Conservation (phyloP, 495 filamentous ascomycete genomes). For the Parathielavia appendiculata region DNA sequence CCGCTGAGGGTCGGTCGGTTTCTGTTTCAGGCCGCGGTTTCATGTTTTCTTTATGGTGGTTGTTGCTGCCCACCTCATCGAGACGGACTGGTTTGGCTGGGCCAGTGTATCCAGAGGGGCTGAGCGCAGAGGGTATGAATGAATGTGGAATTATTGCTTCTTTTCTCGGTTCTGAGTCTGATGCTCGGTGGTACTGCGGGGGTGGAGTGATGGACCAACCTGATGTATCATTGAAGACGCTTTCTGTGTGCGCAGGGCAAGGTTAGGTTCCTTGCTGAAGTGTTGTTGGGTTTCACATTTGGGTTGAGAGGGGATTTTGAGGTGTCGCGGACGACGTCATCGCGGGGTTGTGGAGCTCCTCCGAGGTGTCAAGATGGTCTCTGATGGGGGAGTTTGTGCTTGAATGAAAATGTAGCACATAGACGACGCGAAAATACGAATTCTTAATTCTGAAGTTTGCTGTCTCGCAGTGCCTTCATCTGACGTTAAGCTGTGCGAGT, state of each 20-base stretch:
- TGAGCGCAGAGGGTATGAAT: too few relatives aligned
- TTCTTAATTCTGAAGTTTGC: too few relatives aligned
- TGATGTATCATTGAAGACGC: too few relatives aligned
- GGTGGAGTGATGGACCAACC: too few relatives aligned
- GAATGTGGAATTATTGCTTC: too few relatives aligned
- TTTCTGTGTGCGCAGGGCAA: too few relatives aligned
- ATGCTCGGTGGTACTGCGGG: background rate
- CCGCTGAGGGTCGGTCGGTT: background rate
- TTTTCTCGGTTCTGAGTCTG: background rate
- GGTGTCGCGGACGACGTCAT: slow-evolving; percentile 1
- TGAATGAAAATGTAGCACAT: too few relatives aligned
- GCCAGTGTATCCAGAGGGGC: too few relatives aligned
- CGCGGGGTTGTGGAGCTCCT: background rate
- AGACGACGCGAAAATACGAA: too few relatives aligned
- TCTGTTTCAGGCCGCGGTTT: slow-evolving; percentile 12
- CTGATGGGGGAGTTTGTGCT: background rate
- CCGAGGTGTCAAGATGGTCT: background rate
- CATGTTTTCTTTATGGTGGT: background rate
- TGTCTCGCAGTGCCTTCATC: too few relatives aligned
- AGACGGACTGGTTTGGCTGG: background rate
- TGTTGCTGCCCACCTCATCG: background rate
- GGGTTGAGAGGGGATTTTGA: background rate
- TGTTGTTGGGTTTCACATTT: background rate
- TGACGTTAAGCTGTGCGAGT: too few relatives aligned
- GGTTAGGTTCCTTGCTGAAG: too few relatives aligned